phyloP scores from a whole-genome alignment of 768 basidiomycete genomes.

The Tricholoma sp. region DNA sequence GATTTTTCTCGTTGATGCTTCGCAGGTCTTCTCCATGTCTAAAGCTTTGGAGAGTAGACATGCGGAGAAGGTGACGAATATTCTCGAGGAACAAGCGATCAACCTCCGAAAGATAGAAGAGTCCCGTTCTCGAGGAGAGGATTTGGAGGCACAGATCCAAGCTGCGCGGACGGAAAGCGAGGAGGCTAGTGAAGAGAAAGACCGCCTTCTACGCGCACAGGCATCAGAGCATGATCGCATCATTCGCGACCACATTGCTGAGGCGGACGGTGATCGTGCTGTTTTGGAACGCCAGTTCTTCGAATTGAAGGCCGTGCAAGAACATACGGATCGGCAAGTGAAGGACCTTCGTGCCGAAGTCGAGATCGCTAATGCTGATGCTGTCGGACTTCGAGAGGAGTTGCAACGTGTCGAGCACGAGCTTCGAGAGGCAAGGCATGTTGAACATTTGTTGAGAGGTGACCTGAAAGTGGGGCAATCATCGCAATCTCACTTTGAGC shows the following conservation, averaged over 20 bases:
- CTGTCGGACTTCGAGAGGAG: constrained; percentile 66
- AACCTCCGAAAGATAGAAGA: constrained; percentile 69
- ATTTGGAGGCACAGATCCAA: constrained; percentile 71
- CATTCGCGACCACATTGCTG: constrained; percentile 84
- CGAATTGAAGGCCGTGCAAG: constrained; percentile 61
- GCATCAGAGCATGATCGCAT: constrained; percentile 59
- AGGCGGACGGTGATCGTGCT: constrained; percentile 91
- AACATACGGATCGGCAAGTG: constrained; percentile 54
- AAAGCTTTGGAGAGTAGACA: constrained; percentile 63
- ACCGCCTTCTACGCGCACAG: constrained; percentile 65
- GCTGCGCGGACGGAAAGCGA: constrained; percentile 68
- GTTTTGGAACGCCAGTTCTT: constrained; percentile 86
- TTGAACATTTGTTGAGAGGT: constrained; percentile 66
- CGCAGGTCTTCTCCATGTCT: constrained; percentile 52
- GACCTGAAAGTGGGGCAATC: constrained; percentile 66
- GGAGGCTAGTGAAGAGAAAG: constrained; percentile 72
- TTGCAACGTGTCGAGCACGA: constrained; percentile 67
- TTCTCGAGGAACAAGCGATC: constrained; percentile 74
- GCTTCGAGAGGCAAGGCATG: constrained; percentile 58
- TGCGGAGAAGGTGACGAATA: constrained; percentile 51
- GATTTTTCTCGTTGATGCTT: constrained; percentile 5
- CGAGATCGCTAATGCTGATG: constrained; percentile 64
- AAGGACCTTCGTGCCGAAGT: constrained; percentile 57
- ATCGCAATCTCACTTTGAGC: constrained; percentile 65
- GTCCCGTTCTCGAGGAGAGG: constrained; percentile 66